Evolutionary conservation across 225 moss, liverwort and hornwort genomes (phyloP).

Genomic region (Anthoceros angustus): DNA sequence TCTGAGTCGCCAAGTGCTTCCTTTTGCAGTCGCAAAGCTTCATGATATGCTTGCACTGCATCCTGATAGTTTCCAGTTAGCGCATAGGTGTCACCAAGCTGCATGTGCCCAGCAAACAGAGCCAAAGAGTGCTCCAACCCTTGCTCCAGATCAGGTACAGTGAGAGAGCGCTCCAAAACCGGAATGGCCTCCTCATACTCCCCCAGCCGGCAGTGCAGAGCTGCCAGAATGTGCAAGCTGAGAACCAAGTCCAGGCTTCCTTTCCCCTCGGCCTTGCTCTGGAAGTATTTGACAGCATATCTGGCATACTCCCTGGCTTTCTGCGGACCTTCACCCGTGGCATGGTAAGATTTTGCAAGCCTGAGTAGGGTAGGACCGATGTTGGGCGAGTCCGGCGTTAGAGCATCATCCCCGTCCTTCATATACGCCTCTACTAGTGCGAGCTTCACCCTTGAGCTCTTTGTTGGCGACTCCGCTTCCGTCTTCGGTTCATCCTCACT

Average conservation of each 20-base stretch:
- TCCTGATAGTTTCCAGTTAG: conserved; percentile 78
- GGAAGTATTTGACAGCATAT: conserved; percentile 69
- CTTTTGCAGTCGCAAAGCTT: conserved; percentile 70
- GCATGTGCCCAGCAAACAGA: conserved; percentile 87
- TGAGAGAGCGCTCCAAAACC: conserved; percentile 56
- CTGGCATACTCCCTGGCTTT: conserved; percentile 83
- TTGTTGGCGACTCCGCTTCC: not conserved
- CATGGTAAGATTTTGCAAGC: conserved; percentile 71
- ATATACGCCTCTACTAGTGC: not conserved
- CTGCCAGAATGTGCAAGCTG: conserved; percentile 83
- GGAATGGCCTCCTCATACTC: conserved; percentile 66
- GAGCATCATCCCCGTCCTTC: not conserved
- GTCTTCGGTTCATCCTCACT: not conserved
- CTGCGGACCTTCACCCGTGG: conserved; percentile 55
- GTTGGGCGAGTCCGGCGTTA: not conserved
- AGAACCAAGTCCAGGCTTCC: conserved; percentile 75
- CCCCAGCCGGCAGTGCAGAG: conserved; percentile 75
- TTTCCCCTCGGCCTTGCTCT: conserved; percentile 55
- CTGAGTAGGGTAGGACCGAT: conserved; percentile 47
- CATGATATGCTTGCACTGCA: conserved; percentile 59
- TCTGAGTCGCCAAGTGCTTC: conserved; percentile 81
- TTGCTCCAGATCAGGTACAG: conserved; percentile 50
- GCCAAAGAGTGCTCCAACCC: conserved; percentile 82
- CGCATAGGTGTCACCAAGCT: conserved; percentile 82
- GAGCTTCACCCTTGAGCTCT: not conserved